phyloP scores from a whole-genome alignment of 768 basidiomycete genomes.

The Leccinum rimulosum region DNA sequence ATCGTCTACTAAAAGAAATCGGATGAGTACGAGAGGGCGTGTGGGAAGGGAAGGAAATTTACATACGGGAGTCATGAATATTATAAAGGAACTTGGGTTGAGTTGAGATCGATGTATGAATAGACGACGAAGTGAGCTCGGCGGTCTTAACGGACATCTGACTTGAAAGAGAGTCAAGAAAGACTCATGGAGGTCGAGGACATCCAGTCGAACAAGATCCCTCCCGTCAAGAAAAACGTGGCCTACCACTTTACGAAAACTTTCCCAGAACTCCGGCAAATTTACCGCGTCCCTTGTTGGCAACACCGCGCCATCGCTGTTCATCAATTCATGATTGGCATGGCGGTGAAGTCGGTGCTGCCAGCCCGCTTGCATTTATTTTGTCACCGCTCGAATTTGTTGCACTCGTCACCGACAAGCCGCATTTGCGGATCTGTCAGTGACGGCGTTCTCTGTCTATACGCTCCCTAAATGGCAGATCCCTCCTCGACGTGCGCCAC shows the following conservation, averaged over 20 bases:
- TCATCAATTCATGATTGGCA: background rate
- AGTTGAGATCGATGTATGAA: conserved; percentile 12
- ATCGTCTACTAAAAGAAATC: conserved; percentile 18
- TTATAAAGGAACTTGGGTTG: conserved; percentile 14
- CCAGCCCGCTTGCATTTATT: background rate
- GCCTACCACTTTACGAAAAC: conserved; percentile 27
- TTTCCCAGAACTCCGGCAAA: conserved; percentile 10
- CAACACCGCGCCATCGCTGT: background rate
- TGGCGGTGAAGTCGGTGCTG: background rate
- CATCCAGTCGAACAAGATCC: conserved; percentile 24
- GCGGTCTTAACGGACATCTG: conserved; percentile 26
- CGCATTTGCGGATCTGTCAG: conserved; percentile 11
- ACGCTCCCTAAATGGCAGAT: background rate
- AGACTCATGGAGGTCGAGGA: conserved; percentile 29
- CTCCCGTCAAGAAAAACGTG: conserved; percentile 26
- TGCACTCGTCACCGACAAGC: background rate
- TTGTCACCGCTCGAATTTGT: background rate
- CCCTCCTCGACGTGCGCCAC: conserved; percentile 20
- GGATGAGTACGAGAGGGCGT: conserved; percentile 36
- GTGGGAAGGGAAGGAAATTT: conserved; percentile 18
- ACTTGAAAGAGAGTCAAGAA: conserved; percentile 9
- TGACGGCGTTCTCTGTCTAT: background rate
- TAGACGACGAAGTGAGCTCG: conserved; percentile 10
- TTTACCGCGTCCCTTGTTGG: conserved; percentile 1
- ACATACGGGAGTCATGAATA: conserved; percentile 20